Evolutionary conservation across 345 rosid genomes (phyloP), one percentile per base, ranked within the genome.

Genomic region (Kandelia obovata): DNA sequence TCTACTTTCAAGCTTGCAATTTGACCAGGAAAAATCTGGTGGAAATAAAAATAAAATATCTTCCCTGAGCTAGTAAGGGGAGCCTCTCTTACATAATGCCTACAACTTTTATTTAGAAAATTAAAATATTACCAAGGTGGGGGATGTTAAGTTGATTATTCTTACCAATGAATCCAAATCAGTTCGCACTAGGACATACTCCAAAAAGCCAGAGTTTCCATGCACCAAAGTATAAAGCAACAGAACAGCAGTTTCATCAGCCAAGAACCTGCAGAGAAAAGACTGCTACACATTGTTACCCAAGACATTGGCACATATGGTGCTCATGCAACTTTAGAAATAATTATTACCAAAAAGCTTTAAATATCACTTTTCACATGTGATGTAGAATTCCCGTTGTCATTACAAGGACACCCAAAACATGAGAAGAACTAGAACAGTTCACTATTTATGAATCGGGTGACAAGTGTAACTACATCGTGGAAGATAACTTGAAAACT

Each of bases 111-210:
- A 39, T 11, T 39, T 39, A 11, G 5, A 55, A 23, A 23, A 55
- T 55, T 26, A 55, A 23, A 55, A 23, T 9, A 70, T 5, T 6
- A 43, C 0, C 64, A 39, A 35, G 19, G n/a, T 8, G 23, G 31
- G 49, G 52, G 68, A 10, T 28, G 26, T 68, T 8, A 66, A 67
- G 66, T n/a, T 72, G 46, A 73, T 34, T 66, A 21, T 60, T 27
- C 87, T 67, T 90, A 95, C 99, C 99, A 95, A 66, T 53, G 94
- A 92, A 81, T 95, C 99, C 85, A 92, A 20, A 86, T 95, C 99
- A 53, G 92, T 92, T 72, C 97, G 95, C 81, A 92, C 99, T 75
- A 95, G 77, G 46, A 92, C 94, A 77, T 95, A 89, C 83, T 95
- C 99, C 85, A 92, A 84, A 72, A 95, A 95, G 78, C 84, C 87